These are phyloP conservation scores for Epichloe gansuensis DNA, from an alignment of 2,329 filamentous ascomycete species.

Conservation along the genomic window DNA sequence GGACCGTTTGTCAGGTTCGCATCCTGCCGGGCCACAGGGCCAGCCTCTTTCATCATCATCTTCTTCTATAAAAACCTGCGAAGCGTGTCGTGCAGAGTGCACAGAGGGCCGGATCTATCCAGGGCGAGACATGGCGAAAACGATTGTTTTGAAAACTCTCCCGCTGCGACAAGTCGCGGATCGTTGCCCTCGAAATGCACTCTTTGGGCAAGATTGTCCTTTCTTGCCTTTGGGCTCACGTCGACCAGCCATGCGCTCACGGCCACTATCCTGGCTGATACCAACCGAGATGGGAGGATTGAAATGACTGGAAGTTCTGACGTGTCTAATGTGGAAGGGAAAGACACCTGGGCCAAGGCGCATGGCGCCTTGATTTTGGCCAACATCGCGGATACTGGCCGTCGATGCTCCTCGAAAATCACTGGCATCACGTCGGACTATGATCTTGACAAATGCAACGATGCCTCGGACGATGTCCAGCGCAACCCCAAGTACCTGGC, in stretches of 20 bases:
- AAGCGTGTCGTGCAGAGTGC: background rate
- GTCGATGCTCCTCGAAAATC: constrained; percentile 16
- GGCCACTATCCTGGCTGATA: constrained; percentile 18
- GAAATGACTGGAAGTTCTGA: constrained; percentile 14
- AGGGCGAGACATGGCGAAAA: too few species aligned
- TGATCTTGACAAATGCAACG: constrained; percentile 20
- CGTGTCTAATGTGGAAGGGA: constrained; percentile 12
- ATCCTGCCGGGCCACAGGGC: too few species aligned
- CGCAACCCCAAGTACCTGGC: constrained; percentile 19
- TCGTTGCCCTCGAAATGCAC: background rate
- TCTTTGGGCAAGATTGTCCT: background rate
- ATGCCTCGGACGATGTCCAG: constrained; percentile 22
- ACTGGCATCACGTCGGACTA: constrained; percentile 9
- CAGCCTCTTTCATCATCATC: constrained; percentile 4
- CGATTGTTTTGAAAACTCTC: too few species aligned
- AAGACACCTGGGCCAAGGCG: constrained; percentile 12
- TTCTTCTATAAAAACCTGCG: constrained; percentile 21
- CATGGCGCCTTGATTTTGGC: constrained; percentile 23
- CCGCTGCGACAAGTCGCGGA: too few species aligned
- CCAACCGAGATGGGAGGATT: constrained; percentile 22
- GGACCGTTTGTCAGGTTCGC: too few species aligned
- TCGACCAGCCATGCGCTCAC: background rate
- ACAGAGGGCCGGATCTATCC: too few species aligned
- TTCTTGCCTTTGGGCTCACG: background rate
- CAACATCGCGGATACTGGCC: constrained; percentile 21